phyloP scores from a whole-genome alignment of 176 grass and related monocot species.

The Juncus inflexus region DNA sequence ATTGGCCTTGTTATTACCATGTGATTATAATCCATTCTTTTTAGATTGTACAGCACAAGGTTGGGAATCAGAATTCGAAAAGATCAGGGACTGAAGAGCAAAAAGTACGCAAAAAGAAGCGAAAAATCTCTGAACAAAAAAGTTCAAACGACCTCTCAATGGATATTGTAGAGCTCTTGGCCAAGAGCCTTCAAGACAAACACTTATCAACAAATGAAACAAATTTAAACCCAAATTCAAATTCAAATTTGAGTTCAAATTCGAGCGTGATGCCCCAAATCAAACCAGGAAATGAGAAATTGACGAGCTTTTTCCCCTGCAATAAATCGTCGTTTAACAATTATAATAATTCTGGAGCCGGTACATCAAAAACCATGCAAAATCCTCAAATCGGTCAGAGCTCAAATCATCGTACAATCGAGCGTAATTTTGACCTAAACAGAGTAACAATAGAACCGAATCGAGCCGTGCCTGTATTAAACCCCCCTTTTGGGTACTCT shows the following conservation, averaged over 20 bases:
- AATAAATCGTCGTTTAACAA: slow-evolving; percentile 21
- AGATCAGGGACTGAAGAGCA: slow-evolving; percentile 12
- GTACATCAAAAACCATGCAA: slow-evolving; percentile 16
- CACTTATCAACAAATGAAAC: slow-evolving; percentile 29
- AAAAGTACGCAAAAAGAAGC: slow-evolving; percentile 28
- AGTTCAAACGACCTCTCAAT: slow-evolving; percentile 69
- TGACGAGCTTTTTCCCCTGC: slow-evolving; percentile 24
- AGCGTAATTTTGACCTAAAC: slow-evolving; percentile 18
- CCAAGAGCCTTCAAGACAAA: slow-evolving; percentile 51
- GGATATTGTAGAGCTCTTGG: slow-evolving; percentile 86
- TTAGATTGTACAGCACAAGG: slow-evolving; percentile 32
- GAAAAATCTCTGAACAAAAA: slow-evolving; percentile 12
- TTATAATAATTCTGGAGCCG: slow-evolving; percentile 20
- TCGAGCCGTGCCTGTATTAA: slow-evolving; percentile 23
- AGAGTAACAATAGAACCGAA: slow-evolving; percentile 33
- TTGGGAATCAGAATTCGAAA: slow-evolving; percentile 29
- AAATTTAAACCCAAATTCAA: slow-evolving; percentile 29
- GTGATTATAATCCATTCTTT: slow-evolving; percentile 29
- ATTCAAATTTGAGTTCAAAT: slow-evolving; percentile 27
- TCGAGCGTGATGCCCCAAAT: slow-evolving; percentile 19
- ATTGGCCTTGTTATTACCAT: neutral
- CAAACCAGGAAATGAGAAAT: slow-evolving; percentile 13
- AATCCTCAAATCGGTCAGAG: slow-evolving; percentile 25
- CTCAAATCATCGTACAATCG: slow-evolving; percentile 29
- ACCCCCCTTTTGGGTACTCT: slow-evolving; percentile 29